A percentile compares a stretch with the other conserved stretches of the same genome.
Conservation (phyloP, 371 early-diverging fungal species). For the Syncephalastrum contaminatum region DNA sequence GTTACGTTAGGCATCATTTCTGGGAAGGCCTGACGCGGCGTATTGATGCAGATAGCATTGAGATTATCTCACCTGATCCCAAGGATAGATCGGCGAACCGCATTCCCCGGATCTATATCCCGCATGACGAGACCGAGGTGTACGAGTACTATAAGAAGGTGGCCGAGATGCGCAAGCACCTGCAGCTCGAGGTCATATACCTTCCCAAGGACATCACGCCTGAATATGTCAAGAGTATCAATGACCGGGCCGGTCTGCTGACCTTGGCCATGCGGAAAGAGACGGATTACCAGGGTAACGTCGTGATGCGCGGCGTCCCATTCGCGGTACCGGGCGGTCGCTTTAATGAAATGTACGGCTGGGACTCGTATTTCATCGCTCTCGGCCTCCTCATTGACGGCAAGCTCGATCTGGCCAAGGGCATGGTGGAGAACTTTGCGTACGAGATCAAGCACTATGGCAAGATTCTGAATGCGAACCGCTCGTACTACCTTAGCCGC, state of each 20-base stretch:
- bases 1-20: constrained; percentile 63
- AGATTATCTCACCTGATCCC: constrained; percentile 84
- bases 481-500: constrained; percentile 89
- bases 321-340: constrained; percentile 96
- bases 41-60: constrained; percentile 87
- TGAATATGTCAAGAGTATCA: constrained; percentile 83
- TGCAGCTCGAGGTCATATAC: constrained; percentile 74
- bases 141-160: constrained; percentile 76
- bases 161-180: constrained; percentile 58
- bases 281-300: constrained; percentile 22
- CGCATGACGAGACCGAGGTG: constrained; percentile 72
- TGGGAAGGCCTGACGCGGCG: constrained; percentile 91
- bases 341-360: constrained; percentile 97
- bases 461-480: constrained; percentile 94
- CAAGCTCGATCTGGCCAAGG: constrained; percentile 73
- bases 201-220: constrained; percentile 85
- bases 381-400: constrained; percentile 83
- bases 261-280: constrained; percentile 70
- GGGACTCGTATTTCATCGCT: constrained; percentile 92
- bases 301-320: constrained; percentile 64
- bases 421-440: constrained; percentile 93
- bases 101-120: constrained; percentile 83
- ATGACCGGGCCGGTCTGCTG: constrained; percentile 85
- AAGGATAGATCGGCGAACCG: constrained; percentile 81
- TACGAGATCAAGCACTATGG: constrained; percentile 94